Evolutionary conservation across 176 grass and related monocot species (phyloP), one percentile per base, ranked within the genome.

Genomic region (Musa acuminata): DNA sequence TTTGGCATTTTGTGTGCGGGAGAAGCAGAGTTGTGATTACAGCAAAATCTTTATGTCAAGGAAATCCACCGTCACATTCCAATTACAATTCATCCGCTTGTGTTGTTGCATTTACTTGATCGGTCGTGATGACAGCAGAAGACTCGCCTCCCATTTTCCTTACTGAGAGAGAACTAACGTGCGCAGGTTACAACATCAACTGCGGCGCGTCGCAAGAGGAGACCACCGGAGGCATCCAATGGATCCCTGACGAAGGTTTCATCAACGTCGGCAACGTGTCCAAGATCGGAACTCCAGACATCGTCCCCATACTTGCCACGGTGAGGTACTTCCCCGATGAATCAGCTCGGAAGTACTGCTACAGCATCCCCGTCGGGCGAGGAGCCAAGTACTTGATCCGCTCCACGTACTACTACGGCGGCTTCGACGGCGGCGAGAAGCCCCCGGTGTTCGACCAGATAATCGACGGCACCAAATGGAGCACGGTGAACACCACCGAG

Each of bases 381-480:
- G 90, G 82, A 68, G 80, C 80, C 67, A 86, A 82, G 80, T 99
- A 99, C 84, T 87, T 99, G 17, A 73, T 99, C 52, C 95, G 95
- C 22, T 87, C 95, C 51, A 94, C 90, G 62, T 99, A 99, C 86
- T 94, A 81, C 83, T 94, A 99, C 68, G 95, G 95, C 14, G 82
- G 84, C 51, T 98, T 98, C 83, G 90, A 98, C 62, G 90, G 90
- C 72, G 95, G 88, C 53, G 19, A 27, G 10, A 82, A 72, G 1
- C 95, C 95, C 0, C 86, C 90, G 2, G 83, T 94, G 25, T 99
- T 99, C 79, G 95, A 99, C 79, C 95, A 94, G 82, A 94, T 99
- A 77, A 66, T 91, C 27, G 91, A 89, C 59, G 95, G 95, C 49
- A 99, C 88, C 0, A 86, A 60, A 12, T 99, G 91, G 95, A 91